Base-by-base conservation (phyloP, 495 filamentous ascomycete species). In the Neohortaea acidophila region DNA sequence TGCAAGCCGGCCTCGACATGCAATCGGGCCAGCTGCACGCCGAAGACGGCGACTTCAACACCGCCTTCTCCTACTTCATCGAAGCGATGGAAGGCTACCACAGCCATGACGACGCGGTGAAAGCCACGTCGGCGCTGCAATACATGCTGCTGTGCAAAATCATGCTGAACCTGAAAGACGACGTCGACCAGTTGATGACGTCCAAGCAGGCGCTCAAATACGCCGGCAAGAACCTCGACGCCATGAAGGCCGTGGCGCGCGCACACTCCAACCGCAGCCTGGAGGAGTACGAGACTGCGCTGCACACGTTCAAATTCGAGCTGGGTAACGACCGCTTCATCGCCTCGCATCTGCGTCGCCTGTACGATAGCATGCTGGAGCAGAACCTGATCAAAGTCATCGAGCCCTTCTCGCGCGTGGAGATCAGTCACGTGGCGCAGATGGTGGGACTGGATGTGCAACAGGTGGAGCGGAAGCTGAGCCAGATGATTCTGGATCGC, bases 121-220 rank as follows among this genome's bases (percentile, higher is more conserved):
- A 84, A 59, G 89, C 89, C 4, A 87, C 84, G 7, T 77, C 86
- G 7, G 81, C 89, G 19, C 66, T 99, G 46, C 92, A 99, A 63
- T 99, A 99, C 70, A 96, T 99, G 91, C 69, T 99, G 23, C 75
- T 99, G 21, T 96, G 89, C 71, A 94, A 96, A 68, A 91, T 99
- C 65, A 96, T 99, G 89, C 68, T 94, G 45, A 99, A 99, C 64
- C 64, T 87, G 22, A 83, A 73, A 46, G 85, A 94, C 65, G 89
- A 99, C 62, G 87, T 99, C 54, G 86, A 84, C 61, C 70, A 75
- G 52, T 67, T 97, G 38, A 79, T 96, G 72, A 75, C 77, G 12
- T 85, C 81, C 31, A 97, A 97, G 68, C 84, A 92, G 58, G 89
- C 89, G 21, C 72, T 85, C 51, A 89, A 91, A 62, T 94, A 96